Evolutionary conservation across 208 protist genomes (phyloP), one percentile per base, ranked within the genome.

Genomic region (Porcisia deanei): DNA sequence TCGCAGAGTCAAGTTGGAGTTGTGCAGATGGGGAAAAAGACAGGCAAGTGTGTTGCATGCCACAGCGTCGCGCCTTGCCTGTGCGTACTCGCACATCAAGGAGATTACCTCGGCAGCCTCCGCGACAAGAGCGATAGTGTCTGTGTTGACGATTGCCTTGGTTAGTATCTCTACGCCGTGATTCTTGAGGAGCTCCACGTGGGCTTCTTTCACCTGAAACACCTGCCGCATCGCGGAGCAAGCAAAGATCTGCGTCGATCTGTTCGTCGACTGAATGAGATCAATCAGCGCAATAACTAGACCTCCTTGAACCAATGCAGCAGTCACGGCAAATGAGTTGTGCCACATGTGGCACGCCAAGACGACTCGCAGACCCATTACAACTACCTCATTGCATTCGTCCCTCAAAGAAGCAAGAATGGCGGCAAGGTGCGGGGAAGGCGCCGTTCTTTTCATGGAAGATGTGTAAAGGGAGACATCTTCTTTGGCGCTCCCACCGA

Each of bases 171-270:
- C 39, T 70, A 97, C 76, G 49, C 84, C 89, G 49, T 63, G 70
- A 8, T 77, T 52, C 30, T 74, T 55, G 65, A 94, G 82, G 54
- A 95, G 87, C 34, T 78, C 49, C 63, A 91, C 88, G 66, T 92
- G 84, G 0, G 88, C 83, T 77, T 97, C 93, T 79, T 94, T 94
- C 25, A 97, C 85, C 47, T 88, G 82, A 67, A 97, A 92, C 9
- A 87, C 73, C 8, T 81, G 76, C 34, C 83, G 69, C 45, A 90
- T 80, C 1, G 88, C 86, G 0, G 82, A 75, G 77, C 88, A 94
- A 12, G 89, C 91, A 16, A 88, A 84, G n/a, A 87, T 85, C 41
- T 76, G 65, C 34, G 92, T 84, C 52, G 84, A 64, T 1, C 58
- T 60, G 64, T 91, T 86, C 1, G 82, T 69, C 37, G 71, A 78